These are phyloP conservation scores for Angomonas deanei DNA, from an alignment of 208 protist genomes.

Conservation along the genomic window DNA sequence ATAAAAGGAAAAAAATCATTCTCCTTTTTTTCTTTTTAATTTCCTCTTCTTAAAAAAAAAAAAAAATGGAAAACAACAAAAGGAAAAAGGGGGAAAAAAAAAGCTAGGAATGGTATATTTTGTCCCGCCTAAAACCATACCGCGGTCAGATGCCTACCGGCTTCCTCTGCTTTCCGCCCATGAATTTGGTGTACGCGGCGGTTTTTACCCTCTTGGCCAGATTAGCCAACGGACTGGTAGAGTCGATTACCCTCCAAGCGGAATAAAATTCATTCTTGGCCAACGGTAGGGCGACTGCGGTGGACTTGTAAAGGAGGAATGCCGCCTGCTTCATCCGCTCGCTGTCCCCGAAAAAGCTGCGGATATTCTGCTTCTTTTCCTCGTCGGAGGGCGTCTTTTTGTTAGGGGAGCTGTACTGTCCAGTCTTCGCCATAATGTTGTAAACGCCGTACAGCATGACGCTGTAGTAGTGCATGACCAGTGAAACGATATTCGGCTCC, in stretches of 20 bases:
- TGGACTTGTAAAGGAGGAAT: conserved; percentile 57
- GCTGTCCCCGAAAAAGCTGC: conserved; percentile 52
- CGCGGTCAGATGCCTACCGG: conserved; percentile 60
- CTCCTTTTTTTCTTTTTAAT: conserved; percentile 1
- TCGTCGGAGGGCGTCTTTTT: conserved; percentile 9
- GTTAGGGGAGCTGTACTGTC: conserved; percentile 21
- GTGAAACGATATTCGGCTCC: conserved; percentile 40
- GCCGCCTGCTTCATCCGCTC: conserved; percentile 43
- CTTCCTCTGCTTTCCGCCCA: conserved; percentile 63
- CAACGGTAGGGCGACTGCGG: conserved; percentile 44
- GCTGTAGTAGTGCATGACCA: conserved; percentile 84
- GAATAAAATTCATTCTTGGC: conserved; percentile 79
- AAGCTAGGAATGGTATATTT: conserved; percentile 1
- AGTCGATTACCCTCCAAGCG: conserved; percentile 72
- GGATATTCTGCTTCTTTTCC: conserved; percentile 41
- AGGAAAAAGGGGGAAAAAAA: conserved; percentile 4
- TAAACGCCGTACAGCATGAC: conserved; percentile 66
- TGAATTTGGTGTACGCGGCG: conserved; percentile 38
- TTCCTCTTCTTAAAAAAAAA: no score
- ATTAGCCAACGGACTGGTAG: conserved; percentile 59
- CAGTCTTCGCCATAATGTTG: conserved; percentile 45
- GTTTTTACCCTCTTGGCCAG: conserved; percentile 59
- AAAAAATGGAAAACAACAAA: background rate
- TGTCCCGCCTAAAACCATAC: background rate
- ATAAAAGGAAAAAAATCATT: conserved; percentile 7